Evolutionary conservation across 108 stramenopile genomes (phyloP).

Genomic region (Skeletonema menzelii): DNA sequence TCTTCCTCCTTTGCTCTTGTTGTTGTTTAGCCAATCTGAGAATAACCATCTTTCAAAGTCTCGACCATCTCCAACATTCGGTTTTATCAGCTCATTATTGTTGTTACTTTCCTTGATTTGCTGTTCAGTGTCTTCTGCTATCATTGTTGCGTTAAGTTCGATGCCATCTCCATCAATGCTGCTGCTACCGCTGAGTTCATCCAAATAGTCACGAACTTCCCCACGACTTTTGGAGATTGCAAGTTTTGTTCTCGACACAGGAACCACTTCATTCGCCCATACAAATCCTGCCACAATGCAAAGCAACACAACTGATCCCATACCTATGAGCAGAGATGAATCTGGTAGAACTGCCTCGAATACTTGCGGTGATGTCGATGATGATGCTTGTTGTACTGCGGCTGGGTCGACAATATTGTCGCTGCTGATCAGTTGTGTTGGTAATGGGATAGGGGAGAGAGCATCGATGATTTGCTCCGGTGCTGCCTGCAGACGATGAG

Average conservation of each 20-base stretch:
- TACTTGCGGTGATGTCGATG: slow-evolving; percentile 4
- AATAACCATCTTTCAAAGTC: slow-evolving; percentile 83
- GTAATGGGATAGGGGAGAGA: background rate
- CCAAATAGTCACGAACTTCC: slow-evolving; percentile 72
- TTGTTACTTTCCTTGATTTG: background rate
- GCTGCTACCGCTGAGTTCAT: slow-evolving; percentile 48
- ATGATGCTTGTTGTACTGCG: background rate
- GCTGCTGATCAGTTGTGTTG: background rate
- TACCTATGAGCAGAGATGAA: slow-evolving; percentile 50
- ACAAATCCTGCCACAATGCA: slow-evolving; percentile 53
- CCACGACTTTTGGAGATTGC: slow-evolving; percentile 68
- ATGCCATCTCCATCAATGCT: slow-evolving; percentile 8
- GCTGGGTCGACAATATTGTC: background rate
- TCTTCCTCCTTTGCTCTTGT: slow-evolving; percentile 51
- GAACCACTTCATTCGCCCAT: slow-evolving; percentile 76
- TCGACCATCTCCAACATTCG: slow-evolving; percentile 42
- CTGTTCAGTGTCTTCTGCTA: background rate
- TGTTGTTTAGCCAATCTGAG: slow-evolving; percentile 72
- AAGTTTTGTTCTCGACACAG: slow-evolving; percentile 71
- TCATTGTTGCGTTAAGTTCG: background rate
- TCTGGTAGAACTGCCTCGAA: slow-evolving; percentile 63
- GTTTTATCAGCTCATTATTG: background rate
- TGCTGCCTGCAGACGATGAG: background rate
- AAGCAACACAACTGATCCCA: slow-evolving; percentile 62
- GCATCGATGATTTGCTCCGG: background rate